These are phyloP conservation scores for Vitis vinifera DNA, from an alignment of 164 flowering plant species.

Conservation along the genomic window ASM3070453v1 NC_081810.1:22728001-22728500, in stretches of 20 bases:
- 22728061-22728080: too few relatives aligned
- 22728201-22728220: slow-evolving; percentile 52
- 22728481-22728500: slow-evolving; percentile 47
- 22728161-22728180: too few relatives aligned
- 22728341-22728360: slow-evolving; percentile 62
- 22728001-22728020: slow-evolving; percentile 1
- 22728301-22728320: slow-evolving; percentile 60
- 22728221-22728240: slow-evolving; percentile 49
- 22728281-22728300: slow-evolving; percentile 61
- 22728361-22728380: slow-evolving; percentile 49
- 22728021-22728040: not conserved
- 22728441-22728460: slow-evolving; percentile 56
- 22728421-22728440: slow-evolving; percentile 69
- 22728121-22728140: too few relatives aligned
- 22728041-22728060: too few relatives aligned
- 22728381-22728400: slow-evolving; percentile 56
- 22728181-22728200: slow-evolving; percentile 28
- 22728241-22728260: slow-evolving; percentile 55
- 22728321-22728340: slow-evolving; percentile 70
- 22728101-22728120: too few relatives aligned
- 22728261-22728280: slow-evolving; percentile 61
- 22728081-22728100: too few relatives aligned
- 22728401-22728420: slow-evolving; percentile 66
- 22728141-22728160: too few relatives aligned
- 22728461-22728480: slow-evolving; percentile 53